Base-by-base conservation (phyloP, 176 grass and related monocot species). In the Phoenix dactylifera region DNA sequence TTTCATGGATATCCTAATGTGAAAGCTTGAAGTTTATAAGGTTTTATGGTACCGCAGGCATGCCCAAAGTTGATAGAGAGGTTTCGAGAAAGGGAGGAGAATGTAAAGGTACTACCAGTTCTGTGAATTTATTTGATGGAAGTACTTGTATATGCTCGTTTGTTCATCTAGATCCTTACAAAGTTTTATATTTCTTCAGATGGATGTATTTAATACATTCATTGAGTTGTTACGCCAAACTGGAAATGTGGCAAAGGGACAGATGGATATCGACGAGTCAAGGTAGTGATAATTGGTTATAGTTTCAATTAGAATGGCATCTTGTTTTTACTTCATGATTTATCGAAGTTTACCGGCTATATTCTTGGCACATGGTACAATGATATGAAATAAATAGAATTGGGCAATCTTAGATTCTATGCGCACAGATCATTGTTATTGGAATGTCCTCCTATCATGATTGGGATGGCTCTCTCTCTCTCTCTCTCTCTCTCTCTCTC, bases 191-290 rank as follows among this genome's bases (percentile, higher is more conserved):
- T 61, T 54, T 64, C 35, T 70, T 63, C 80, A 98, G 93, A 98
- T 98, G 93, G 93, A 98, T 64, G 80, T 98, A 48, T 92, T 98
- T 65, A 98, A 89, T 70, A 86, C 87, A 18, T 98, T 98, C 82
- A 92, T 91, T 32, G 93, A 98, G 78, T 69, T 98, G 56, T 76
- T 98, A 68, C 88, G 84, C 59, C 93, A 98, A 81, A 92, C 93
- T 68, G 87, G 87, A 64, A 98, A 92, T 80, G 79, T 89, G 57
- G 79, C 84, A 1, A 98, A 89, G 83, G 93, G 84, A 62, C 93
- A 92, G 76, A 76, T 66, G 19, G 87, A 89, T 56, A 98, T 92
- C 12, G 80, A 98, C 49, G 87, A 98, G 64, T 81, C 87, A 69
- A 89, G 87, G 93, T 71, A 76, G 69, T 4, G 16, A 52, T 17